Evolutionary conservation across 768 basidiomycete species (phyloP).

Genomic region (Hygrophoropsis aurantiaca): DNA sequence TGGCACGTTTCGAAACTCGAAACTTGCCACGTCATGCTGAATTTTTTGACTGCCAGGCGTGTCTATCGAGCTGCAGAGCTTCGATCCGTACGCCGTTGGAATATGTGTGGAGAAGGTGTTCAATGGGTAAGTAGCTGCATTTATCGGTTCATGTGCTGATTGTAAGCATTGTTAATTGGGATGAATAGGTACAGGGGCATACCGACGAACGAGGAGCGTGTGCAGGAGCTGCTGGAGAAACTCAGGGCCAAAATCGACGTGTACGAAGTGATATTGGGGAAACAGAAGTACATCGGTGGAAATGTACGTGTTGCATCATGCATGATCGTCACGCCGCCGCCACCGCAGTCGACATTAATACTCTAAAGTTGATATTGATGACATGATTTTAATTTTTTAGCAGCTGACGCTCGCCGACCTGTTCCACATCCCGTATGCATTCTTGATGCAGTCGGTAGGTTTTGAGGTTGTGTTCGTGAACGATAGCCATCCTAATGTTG

Average conservation of each 20-base stretch:
- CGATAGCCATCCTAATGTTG: constrained; percentile 36
- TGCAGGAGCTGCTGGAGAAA: constrained; percentile 9
- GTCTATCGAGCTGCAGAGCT: constrained; percentile 50
- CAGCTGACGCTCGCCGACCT: constrained; percentile 42
- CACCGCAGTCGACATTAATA: too few relatives aligned
- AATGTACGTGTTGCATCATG: constrained; percentile 34
- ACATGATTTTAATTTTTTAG: neutral
- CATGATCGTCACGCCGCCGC: neutral
- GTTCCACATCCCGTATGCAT: constrained; percentile 34
- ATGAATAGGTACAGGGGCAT: constrained; percentile 29
- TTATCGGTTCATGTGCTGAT: constrained; percentile 36
- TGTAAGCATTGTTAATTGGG: constrained; percentile 45
- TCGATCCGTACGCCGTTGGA: constrained; percentile 41
- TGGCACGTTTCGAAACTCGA: too few relatives aligned
- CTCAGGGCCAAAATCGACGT: constrained; percentile 42
- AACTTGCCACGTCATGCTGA: neutral
- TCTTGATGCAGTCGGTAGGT: too few relatives aligned
- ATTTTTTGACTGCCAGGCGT: too few relatives aligned
- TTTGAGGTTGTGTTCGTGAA: too few relatives aligned
- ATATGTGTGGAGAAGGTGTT: constrained; percentile 44
- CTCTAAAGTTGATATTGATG: neutral
- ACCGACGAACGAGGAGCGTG: constrained; percentile 18
- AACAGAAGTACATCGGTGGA: constrained; percentile 51
- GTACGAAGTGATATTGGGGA: constrained; percentile 54
- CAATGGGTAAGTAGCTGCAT: constrained; percentile 36